These are phyloP conservation scores for Durio zibethinus DNA, from an alignment of 345 rosid species.

Conservation along the genomic window DNA sequence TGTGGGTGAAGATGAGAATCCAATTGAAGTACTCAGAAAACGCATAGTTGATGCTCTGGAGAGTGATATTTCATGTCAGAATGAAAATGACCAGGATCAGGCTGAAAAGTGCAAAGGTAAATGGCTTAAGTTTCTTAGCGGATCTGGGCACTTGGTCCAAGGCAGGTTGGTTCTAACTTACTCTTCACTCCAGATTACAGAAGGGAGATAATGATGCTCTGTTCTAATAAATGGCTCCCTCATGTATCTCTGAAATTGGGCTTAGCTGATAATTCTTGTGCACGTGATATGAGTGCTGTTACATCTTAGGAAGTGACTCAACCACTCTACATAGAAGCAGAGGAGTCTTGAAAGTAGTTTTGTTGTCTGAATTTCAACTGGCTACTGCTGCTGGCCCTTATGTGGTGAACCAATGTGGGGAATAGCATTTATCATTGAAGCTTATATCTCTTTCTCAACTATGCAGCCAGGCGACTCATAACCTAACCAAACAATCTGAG, in stretches of 20 bases:
- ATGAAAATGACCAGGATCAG: slow-evolving; percentile 56
- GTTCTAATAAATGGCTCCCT: slow-evolving; percentile 62
- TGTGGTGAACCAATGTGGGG: slow-evolving; percentile 89
- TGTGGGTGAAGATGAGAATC: slow-evolving; percentile 41
- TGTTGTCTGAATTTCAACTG: slow-evolving; percentile 80
- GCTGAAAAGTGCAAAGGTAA: slow-evolving; percentile 56
- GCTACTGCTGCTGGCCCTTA: slow-evolving; percentile 79
- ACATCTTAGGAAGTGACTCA: slow-evolving; percentile 33
- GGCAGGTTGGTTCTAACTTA: slow-evolving; percentile 87
- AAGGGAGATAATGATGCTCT: slow-evolving; percentile 34
- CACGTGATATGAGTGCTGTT: slow-evolving; percentile 22
- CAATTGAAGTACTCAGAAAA: slow-evolving; percentile 50
- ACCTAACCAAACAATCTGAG: slow-evolving; percentile 49
- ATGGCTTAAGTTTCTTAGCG: slow-evolving; percentile 66
- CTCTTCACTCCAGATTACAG: slow-evolving; percentile 69
- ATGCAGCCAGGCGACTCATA: slow-evolving; percentile 37
- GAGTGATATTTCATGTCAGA: slow-evolving; percentile 38
- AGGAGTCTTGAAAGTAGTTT: slow-evolving; percentile 63
- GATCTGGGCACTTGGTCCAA: slow-evolving; percentile 94
- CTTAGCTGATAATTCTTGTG: slow-evolving; percentile 38
- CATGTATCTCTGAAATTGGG: slow-evolving; percentile 73
- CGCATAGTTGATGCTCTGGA: slow-evolving; percentile 55
- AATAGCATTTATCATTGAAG: slow-evolving; percentile 65
- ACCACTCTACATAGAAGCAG: slow-evolving; percentile 46
- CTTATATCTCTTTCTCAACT: slow-evolving; percentile 37